phyloP scores from a whole-genome alignment of 495 filamentous ascomycete species.

The Corynascus novoguineensis region DNA sequence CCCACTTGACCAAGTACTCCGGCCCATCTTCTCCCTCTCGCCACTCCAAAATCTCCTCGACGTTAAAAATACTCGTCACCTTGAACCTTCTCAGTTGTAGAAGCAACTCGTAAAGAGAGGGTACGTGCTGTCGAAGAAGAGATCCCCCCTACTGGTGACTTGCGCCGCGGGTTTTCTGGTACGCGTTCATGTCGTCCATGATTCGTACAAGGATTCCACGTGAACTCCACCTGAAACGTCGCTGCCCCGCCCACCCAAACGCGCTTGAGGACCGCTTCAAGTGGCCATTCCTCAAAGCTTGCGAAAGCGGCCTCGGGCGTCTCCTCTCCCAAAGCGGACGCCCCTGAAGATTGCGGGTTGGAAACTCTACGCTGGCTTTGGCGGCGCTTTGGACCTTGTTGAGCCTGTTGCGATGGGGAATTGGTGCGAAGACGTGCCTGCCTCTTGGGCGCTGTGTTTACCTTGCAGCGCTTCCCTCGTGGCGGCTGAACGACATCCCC shows the following conservation, averaged over 20 bases:
- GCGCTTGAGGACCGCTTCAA: slow-evolving; percentile 3
- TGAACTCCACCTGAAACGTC: background rate
- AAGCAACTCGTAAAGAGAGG: slow-evolving; percentile 15
- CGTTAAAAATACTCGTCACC: slow-evolving; percentile 16
- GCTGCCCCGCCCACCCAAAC: background rate
- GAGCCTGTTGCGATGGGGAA: background rate
- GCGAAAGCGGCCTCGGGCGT: slow-evolving; percentile 1
- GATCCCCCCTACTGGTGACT: slow-evolving; percentile 16
- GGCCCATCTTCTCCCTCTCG: background rate
- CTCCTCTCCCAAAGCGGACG: slow-evolving; percentile 11
- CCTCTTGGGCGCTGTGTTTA: slow-evolving; percentile 15
- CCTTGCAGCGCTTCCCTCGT: slow-evolving; percentile 2
- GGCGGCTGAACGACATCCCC: background rate
- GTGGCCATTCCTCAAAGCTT: slow-evolving; percentile 9
- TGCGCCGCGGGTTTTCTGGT: slow-evolving; percentile 12
- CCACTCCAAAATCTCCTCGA: slow-evolving; percentile 5
- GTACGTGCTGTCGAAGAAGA: slow-evolving; percentile 17
- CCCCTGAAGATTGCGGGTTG: slow-evolving; percentile 4
- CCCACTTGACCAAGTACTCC: slow-evolving; percentile 11
- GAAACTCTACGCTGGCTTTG: background rate
- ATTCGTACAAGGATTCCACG: slow-evolving; percentile 14
- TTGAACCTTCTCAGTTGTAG: slow-evolving; percentile 14
- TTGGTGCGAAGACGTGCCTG: slow-evolving; percentile 13
- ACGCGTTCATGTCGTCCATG: slow-evolving; percentile 6
- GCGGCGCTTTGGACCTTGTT: background rate